Evolutionary conservation across 495 filamentous ascomycete species (phyloP).

Genomic region (Penicillium ochrochloron): DNA sequence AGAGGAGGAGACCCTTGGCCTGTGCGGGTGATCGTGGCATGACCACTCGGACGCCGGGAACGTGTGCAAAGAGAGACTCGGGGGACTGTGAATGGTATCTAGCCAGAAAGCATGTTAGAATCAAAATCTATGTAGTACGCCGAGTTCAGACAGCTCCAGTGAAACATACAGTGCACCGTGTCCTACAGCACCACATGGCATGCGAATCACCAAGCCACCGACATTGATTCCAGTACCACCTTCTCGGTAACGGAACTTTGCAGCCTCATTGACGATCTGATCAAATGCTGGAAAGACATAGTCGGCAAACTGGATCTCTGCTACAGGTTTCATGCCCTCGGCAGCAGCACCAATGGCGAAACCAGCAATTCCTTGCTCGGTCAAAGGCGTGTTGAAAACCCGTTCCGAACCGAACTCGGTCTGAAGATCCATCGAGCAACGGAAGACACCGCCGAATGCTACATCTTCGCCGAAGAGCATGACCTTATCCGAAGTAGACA

Average conservation of each 20-base stretch:
- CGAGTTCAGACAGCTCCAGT: background rate
- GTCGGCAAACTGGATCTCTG: conserved; percentile 98
- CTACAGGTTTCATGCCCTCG: conserved; percentile 90
- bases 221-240: conserved; percentile 68
- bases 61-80: conserved; percentile 88
- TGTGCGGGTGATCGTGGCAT: conserved; percentile 89
- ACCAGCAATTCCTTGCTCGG: conserved; percentile 92
- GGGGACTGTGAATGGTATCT: conserved; percentile 94
- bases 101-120: conserved; percentile 16
- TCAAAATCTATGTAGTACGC: no score
- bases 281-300: conserved; percentile 98
- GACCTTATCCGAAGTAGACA: conserved; percentile 83
- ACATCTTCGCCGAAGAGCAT: conserved; percentile 97
- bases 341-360: conserved; percentile 90
- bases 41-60: conserved; percentile 87
- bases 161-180: conserved; percentile 80
- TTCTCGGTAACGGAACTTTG: conserved; percentile 89
- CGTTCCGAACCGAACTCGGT: conserved; percentile 84
- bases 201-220: conserved; percentile 85
- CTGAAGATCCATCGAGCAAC: conserved; percentile 89
- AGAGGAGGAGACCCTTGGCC: conserved; percentile 86
- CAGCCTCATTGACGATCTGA: conserved; percentile 95
- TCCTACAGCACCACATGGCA: conserved; percentile 95
- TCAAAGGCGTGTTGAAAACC: conserved; percentile 95
- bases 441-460: conserved; percentile 94